Evolutionary conservation across 257 asterid genomes (phyloP), one percentile per base, ranked within the genome.

Genomic region (Dorcoceras hygrometricum): DNA sequence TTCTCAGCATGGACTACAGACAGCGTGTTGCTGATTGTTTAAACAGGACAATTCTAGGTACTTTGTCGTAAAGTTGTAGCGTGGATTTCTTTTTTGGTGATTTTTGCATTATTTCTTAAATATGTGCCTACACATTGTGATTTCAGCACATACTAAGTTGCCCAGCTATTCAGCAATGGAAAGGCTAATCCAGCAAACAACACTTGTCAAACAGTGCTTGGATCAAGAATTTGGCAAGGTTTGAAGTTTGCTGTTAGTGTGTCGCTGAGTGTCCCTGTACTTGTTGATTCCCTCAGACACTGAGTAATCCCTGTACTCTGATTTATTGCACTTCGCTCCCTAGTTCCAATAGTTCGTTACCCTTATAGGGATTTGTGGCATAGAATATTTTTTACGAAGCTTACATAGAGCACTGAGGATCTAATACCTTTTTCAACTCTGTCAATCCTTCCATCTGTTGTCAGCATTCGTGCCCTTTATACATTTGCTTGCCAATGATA

Each of bases 31-130:
- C 95, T 5, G 96, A 90, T 69, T 75, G 81, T 84, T 82, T 93
- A 76, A 93, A 93, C 85, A 76, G 91, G 71, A 94, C 95, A 50
- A 77, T 93, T 67, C 94, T 93, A 51, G 96, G 97, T 91, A 78
- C 50, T 39, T 69, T 19, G 20, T 73, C 39, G 63, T 66, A 18
- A 70, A 19, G 16, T 67, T 61, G 39, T 62, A 54, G 46, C 25
- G 18, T 56, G 50, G 36, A 32, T 43, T 11, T 10, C 6, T 11
- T 67, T n/a, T 43, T 14, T 65, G 23, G 29, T 43, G 7, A 39
- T 68, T 70, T 23, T 62, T 18, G 8, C 4, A 46, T 46, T 68
- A 64, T 23, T 26, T 73, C 22, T 20, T 31, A 11, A 23, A 65
- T 70, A 57, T 60, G 18, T 29, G 54, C 8, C 39, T 36, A 14